Evolutionary conservation across 495 filamentous ascomycete genomes (phyloP).

Genomic region (Penicillium longicatenatum): DNA sequence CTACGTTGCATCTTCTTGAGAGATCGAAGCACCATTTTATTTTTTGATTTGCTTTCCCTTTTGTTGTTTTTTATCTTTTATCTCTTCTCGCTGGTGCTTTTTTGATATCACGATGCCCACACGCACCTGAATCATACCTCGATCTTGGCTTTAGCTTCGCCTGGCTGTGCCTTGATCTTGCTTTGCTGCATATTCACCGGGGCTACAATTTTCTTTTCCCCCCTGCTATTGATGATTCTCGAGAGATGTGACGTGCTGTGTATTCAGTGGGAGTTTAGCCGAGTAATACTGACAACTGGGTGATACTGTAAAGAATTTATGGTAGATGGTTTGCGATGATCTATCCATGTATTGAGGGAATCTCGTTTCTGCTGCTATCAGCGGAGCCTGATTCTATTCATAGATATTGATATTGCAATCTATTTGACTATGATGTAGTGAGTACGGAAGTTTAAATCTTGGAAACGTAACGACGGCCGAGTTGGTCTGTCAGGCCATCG

Average conservation of each 20-base stretch:
- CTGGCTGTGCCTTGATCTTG: slow-evolving; percentile 16
- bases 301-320: slow-evolving; percentile 13
- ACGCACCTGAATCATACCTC: slow-evolving; percentile 12
- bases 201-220: slow-evolving; percentile 8
- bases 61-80: slow-evolving; percentile 6
- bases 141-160: slow-evolving; percentile 15
- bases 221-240: slow-evolving; percentile 15
- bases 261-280: background rate
- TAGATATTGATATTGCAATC: background rate
- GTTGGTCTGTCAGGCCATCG: background rate
- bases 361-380: slow-evolving; percentile 1
- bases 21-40: slow-evolving; percentile 7
- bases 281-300: slow-evolving; percentile 7
- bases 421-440: background rate
- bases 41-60: slow-evolving; percentile 2
- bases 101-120: slow-evolving; percentile 20
- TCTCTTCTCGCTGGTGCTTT: slow-evolving; percentile 6
- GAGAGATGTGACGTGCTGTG: slow-evolving; percentile 7
- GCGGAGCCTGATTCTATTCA: background rate
- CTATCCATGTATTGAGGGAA: slow-evolving; percentile 14
- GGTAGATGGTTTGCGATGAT: slow-evolving; percentile 14
- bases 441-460: background rate
- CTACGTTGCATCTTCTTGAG: slow-evolving; percentile 5
- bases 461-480: background rate
- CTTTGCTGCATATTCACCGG: slow-evolving; percentile 4